These are phyloP conservation scores for Ceratocystis huliohia DNA, from an alignment of 2,329 filamentous ascomycete genomes.

Conservation along the genomic window DNA sequence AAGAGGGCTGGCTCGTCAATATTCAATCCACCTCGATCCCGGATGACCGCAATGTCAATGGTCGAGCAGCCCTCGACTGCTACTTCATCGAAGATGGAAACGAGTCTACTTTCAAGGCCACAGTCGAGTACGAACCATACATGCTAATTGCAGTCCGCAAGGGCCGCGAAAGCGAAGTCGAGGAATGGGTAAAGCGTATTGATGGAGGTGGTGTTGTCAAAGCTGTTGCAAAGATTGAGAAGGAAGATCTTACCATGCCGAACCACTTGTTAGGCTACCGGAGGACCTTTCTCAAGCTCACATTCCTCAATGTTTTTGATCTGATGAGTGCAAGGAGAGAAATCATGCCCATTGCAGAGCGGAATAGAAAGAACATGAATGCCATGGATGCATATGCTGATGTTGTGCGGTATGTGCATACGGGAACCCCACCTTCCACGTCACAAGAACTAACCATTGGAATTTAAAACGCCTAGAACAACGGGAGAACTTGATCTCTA, in stretches of 20 bases:
- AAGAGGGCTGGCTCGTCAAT: slow-evolving; percentile 87
- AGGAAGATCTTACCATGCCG: slow-evolving; percentile 87
- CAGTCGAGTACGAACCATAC: slow-evolving; percentile 91
- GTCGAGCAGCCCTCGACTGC: slow-evolving; percentile 82
- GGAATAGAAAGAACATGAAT: slow-evolving; percentile 91
- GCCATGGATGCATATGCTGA: slow-evolving; percentile 98
- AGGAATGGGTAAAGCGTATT: slow-evolving; percentile 81
- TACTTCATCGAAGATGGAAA: slow-evolving; percentile 75
- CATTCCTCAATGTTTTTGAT: slow-evolving; percentile 78
- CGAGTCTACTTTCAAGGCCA: slow-evolving; percentile 84
- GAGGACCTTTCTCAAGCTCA: slow-evolving; percentile 74
- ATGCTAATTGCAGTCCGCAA: slow-evolving; percentile 84
- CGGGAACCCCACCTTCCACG: background rate
- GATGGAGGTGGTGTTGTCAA: slow-evolving; percentile 71
- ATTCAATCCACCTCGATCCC: slow-evolving; percentile 82
- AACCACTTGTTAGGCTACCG: slow-evolving; percentile 90
- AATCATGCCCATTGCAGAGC: slow-evolving; percentile 83
- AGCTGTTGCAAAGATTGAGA: slow-evolving; percentile 62
- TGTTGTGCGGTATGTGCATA: slow-evolving; percentile 60
- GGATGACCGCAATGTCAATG: slow-evolving; percentile 71
- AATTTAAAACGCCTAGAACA: slow-evolving; percentile 36
- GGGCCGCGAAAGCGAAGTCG: slow-evolving; percentile 80
- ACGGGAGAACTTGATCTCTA: slow-evolving; percentile 87
- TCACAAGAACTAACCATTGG: slow-evolving; percentile 21
- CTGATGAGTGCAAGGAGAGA: slow-evolving; percentile 72